Evolutionary conservation across 2,329 filamentous ascomycete species (phyloP).

Genomic region (Zalaria obscura): DNA sequence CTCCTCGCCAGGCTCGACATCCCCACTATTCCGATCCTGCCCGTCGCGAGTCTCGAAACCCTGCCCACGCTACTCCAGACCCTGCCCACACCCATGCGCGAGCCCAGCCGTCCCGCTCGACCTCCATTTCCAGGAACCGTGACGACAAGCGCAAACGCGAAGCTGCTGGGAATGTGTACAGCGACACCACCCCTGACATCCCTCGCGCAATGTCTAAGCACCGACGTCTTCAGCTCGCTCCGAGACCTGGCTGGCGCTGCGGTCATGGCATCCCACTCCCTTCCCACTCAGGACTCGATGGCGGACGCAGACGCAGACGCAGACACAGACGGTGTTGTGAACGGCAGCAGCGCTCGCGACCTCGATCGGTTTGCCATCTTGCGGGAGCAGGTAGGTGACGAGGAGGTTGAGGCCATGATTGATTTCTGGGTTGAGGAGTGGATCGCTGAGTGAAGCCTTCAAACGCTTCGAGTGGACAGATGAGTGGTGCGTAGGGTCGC

Average conservation of each 20-base stretch:
- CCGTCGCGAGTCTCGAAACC: constrained; percentile 9
- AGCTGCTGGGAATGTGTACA: constrained; percentile 13
- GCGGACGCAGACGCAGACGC: too few relatives aligned
- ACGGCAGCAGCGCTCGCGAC: constrained; percentile 12
- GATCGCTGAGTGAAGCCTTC: constrained; percentile 10
- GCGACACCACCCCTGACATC: constrained; percentile 11
- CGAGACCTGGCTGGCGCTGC: constrained; percentile 8
- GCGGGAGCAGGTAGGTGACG: constrained; percentile 18
- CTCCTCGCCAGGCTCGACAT: constrained; percentile 10
- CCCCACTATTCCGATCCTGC: constrained; percentile 13
- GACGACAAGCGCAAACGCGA: too few relatives aligned
- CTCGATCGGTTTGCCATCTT: constrained; percentile 13
- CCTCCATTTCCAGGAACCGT: too few relatives aligned
- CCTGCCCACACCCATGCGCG: too few relatives aligned
- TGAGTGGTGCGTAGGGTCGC: too few relatives aligned
- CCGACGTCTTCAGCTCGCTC: constrained; percentile 13
- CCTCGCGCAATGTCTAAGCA: constrained; percentile 11
- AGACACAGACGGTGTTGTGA: background rate
- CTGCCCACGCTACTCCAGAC: background rate
- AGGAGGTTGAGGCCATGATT: constrained; percentile 16
- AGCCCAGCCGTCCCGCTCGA: too few relatives aligned
- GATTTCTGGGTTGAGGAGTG: constrained; percentile 24
- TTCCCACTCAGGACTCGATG: too few relatives aligned
- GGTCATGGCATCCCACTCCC: background rate
- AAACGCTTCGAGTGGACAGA: too few relatives aligned